A percentile compares a stretch with the other conserved stretches of the same genome.
Evolutionary conservation across 495 filamentous ascomycete species (phyloP).

Genomic region (Choiromyces venosus): DNA sequence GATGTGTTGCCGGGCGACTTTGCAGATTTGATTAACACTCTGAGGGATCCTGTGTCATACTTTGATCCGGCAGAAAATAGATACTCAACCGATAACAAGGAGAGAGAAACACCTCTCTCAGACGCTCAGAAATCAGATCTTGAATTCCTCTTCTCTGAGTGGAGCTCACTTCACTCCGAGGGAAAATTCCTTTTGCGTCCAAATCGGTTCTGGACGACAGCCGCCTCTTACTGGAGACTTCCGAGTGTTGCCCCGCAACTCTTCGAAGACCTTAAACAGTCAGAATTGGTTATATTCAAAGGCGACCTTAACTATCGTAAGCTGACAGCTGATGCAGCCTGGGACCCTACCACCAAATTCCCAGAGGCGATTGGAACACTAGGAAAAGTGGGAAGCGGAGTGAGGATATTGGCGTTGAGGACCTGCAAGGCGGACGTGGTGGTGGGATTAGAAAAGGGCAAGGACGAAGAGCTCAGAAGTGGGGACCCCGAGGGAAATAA

Average conservation of each 20-base stretch:
- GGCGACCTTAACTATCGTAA: slow-evolving; percentile 96
- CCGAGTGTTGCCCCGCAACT: slow-evolving; percentile 61
- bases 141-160: slow-evolving; percentile 70
- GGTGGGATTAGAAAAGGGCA: slow-evolving; percentile 73
- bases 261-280: slow-evolving; percentile 70
- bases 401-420: slow-evolving; percentile 77
- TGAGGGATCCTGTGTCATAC: slow-evolving; percentile 69
- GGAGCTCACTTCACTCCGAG: slow-evolving; percentile 71
- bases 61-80: slow-evolving; percentile 52
- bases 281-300: slow-evolving; percentile 92
- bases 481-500: slow-evolving; percentile 64
- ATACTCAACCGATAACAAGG: slow-evolving; percentile 59
- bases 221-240: slow-evolving; percentile 79
- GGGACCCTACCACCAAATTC: slow-evolving; percentile 86
- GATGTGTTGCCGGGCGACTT: slow-evolving; percentile 88
- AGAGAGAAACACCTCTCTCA: slow-evolving; percentile 55
- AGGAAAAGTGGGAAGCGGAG: slow-evolving; percentile 62
- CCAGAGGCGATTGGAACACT: slow-evolving; percentile 78
- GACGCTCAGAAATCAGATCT: slow-evolving; percentile 64
- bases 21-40: slow-evolving; percentile 64
- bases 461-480: slow-evolving; percentile 71
- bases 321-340: slow-evolving; percentile 73
- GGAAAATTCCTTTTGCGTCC: slow-evolving; percentile 73
- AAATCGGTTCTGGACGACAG: slow-evolving; percentile 84
- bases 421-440: slow-evolving; percentile 96